A percentile compares a stretch with the other conserved stretches of the same genome.
These are phyloP conservation scores for Akanthomyces muscarius DNA, from an alignment of 2,329 filamentous ascomycete species.

Conservation along the genomic window DNA sequence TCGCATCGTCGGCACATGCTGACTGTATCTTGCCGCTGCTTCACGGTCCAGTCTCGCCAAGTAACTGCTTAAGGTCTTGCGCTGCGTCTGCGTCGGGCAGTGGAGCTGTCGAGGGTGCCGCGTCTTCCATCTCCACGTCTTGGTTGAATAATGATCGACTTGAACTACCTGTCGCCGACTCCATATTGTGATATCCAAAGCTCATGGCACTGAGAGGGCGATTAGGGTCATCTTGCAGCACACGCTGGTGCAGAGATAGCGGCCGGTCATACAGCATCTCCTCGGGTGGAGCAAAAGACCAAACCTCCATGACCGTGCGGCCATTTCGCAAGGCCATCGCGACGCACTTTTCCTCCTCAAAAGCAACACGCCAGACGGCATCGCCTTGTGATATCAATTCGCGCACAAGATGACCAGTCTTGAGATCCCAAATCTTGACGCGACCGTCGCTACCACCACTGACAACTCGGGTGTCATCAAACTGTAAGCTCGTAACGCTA, in stretches of 20 bases:
- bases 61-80: neutral
- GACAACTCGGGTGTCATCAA: slow-evolving; percentile 92
- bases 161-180: slow-evolving; percentile 27
- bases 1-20: neutral
- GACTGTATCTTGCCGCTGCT: neutral
- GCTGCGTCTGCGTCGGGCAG: slow-evolving; percentile 31
- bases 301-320: slow-evolving; percentile 97
- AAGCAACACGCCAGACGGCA: slow-evolving; percentile 95
- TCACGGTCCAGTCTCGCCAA: neutral
- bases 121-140: slow-evolving; percentile 55
- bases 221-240: slow-evolving; percentile 42
- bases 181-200: slow-evolving; percentile 38
- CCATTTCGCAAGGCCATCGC: slow-evolving; percentile 83
- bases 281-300: slow-evolving; percentile 88
- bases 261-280: slow-evolving; percentile 56
- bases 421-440: slow-evolving; percentile 97
- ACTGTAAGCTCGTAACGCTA: slow-evolving; percentile 94
- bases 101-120: slow-evolving; percentile 52
- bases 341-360: slow-evolving; percentile 97
- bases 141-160: slow-evolving; percentile 35
- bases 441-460: slow-evolving; percentile 95
- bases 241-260: slow-evolving; percentile 45
- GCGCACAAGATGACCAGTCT: slow-evolving; percentile 83
- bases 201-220: slow-evolving; percentile 51
- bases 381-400: slow-evolving; percentile 90